phyloP scores from a whole-genome alignment of 495 filamentous ascomycete species.

The Sordaria brevicollis region DNA sequence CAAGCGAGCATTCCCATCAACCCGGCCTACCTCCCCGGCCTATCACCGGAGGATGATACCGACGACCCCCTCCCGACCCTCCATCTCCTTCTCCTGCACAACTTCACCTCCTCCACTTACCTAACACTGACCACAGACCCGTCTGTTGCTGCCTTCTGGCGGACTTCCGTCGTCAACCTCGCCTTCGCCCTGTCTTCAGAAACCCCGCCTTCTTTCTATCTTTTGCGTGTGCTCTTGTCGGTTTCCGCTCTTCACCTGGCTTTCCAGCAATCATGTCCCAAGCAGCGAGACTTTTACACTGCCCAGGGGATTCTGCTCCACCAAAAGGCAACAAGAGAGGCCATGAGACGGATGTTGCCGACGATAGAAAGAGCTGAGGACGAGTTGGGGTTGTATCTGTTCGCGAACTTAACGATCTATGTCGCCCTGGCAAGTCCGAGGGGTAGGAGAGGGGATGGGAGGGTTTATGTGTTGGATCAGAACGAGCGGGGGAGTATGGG shows the following conservation, averaged over 20 bases:
- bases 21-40: background rate
- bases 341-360: slow-evolving; percentile 14
- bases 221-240: slow-evolving; percentile 46
- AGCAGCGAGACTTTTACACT: slow-evolving; percentile 34
- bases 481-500: background rate
- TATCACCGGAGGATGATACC: background rate
- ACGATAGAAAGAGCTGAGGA: slow-evolving; percentile 5
- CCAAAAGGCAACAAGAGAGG: slow-evolving; percentile 26
- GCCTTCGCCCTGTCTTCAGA: slow-evolving; percentile 21
- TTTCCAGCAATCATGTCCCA: slow-evolving; percentile 21
- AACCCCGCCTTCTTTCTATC: slow-evolving; percentile 29
- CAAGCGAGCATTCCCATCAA: background rate
- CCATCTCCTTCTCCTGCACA: slow-evolving; percentile 35
- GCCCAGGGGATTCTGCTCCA: slow-evolving; percentile 41
- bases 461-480: background rate
- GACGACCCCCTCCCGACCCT: slow-evolving; percentile 16
- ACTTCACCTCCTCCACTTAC: slow-evolving; percentile 29
- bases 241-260: slow-evolving; percentile 46
- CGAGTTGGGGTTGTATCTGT: slow-evolving; percentile 19
- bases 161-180: slow-evolving; percentile 23
- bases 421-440: background rate
- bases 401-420: slow-evolving; percentile 26
- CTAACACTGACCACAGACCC: slow-evolving; percentile 26
- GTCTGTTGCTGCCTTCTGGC: slow-evolving; percentile 24
- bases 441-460: background rate